Percentiles rank a stretch among this genome's conserved stretches.
Evolutionary conservation across 108 stramenopile genomes (phyloP).

Genomic region (Pseudonitzschia multistriata): DNA sequence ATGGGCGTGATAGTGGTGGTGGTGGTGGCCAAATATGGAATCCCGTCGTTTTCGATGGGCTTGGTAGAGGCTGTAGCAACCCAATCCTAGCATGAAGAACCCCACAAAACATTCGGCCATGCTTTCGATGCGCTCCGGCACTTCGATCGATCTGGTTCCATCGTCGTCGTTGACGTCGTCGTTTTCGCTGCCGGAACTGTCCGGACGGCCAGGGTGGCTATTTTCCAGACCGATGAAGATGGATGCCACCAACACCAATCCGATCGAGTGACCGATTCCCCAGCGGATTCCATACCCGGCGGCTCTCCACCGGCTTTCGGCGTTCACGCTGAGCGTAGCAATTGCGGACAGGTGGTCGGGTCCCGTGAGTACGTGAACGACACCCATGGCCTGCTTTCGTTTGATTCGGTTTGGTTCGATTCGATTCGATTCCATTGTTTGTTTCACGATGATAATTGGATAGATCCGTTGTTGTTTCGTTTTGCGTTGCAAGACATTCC

Average conservation of each 20-base stretch:
- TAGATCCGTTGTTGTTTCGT: background rate
- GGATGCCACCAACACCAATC: constrained; percentile 57
- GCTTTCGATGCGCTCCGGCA: constrained; percentile 34
- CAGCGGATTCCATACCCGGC: constrained; percentile 62
- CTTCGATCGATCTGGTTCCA: constrained; percentile 23
- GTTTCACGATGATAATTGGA: background rate
- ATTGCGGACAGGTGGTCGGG: constrained; percentile 79
- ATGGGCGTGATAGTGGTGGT: background rate
- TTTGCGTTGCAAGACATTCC: background rate
- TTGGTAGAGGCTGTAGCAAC: constrained; percentile 40
- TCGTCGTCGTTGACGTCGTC: no score
- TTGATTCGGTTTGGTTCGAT: no score
- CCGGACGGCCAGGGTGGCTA: background rate
- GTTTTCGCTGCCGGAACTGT: no score
- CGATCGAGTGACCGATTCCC: constrained; percentile 67
- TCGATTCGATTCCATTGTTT: constrained; percentile 1
- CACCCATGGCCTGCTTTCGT: constrained; percentile 46
- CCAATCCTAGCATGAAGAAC: constrained; percentile 65
- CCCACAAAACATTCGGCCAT: constrained; percentile 64
- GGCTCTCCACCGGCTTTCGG: constrained; percentile 18
- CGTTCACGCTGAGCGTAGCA: constrained; percentile 59
- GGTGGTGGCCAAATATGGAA: background rate
- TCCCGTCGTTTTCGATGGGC: constrained; percentile 27
- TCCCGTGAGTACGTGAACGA: constrained; percentile 74
- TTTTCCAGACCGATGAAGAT: constrained; percentile 38